Evolutionary conservation across 2,329 filamentous ascomycete species (phyloP).

Genomic region (Diaporthe sp.): DNA sequence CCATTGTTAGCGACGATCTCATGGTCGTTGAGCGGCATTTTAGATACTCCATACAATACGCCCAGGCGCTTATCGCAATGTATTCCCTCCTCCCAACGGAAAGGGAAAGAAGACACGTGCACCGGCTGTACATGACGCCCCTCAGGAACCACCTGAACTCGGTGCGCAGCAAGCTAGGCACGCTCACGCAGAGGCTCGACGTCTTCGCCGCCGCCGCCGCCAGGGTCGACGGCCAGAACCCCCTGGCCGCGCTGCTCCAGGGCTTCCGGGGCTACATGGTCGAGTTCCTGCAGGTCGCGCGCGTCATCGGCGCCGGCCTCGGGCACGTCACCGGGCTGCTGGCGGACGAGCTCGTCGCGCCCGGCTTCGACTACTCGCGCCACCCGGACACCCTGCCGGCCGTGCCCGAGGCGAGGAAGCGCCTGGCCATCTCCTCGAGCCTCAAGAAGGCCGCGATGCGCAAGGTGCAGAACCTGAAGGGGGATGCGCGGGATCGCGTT

Average conservation of each 20-base stretch:
- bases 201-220: not conserved
- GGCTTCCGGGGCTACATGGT: fast-evolving
- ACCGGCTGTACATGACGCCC: not conserved
- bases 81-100: not conserved
- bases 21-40: not conserved
- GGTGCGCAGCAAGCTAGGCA: not conserved
- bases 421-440: not conserved
- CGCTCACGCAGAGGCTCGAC: not conserved
- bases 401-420: not conserved
- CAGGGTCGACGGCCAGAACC: not conserved
- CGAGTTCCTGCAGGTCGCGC: too few relatives aligned
- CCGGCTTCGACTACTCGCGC: not conserved
- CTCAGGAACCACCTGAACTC: not conserved
- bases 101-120: not conserved
- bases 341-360: not conserved
- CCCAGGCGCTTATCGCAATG: not conserved
- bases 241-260: not conserved
- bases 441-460: not conserved
- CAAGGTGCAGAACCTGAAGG: not conserved
- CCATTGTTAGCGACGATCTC: not conserved
- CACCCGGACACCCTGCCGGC: not conserved
- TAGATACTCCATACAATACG: not conserved
- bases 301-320: not conserved
- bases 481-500: not conserved
- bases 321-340: not conserved